Evolutionary conservation across 805 yeast species (phyloP), one percentile per base, ranked within the genome.

Genomic region (Scheffersomyces stipitis): DNA sequence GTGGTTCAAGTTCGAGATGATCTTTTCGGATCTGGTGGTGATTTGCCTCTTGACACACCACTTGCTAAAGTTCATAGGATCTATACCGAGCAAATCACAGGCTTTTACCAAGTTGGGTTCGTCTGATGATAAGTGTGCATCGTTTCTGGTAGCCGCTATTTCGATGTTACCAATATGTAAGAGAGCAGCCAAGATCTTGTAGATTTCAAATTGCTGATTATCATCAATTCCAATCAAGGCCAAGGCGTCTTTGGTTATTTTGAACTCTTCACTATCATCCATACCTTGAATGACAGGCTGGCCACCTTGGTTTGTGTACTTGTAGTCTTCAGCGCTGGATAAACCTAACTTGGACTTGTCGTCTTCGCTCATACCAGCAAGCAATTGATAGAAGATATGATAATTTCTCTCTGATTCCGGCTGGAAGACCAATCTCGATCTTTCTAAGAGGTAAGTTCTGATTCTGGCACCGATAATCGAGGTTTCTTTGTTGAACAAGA

Each of bases 11-110:
- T 85, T 88, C 16, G 95, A 82, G 32, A 82, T 80, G 56, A 91
- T 90, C 61, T 87, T 90, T 63, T 93, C 98, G 8, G 89, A 81
- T 59, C 97, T 76, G n/a, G 96, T 90, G 16, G 77, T 76, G 47
- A 93, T 87, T 63, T 90, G 97, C 58, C 87, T 89, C 68, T 91
- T 93, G 31, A 84, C 81, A 52, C 85, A 79, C 97, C 98, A 91
- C 62, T 87, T 88, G 18, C 91, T 83, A 60, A 91, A 87, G 34
- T 64, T 66, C 15, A 62, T 48, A 1, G 96, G 70, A 52, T 88
- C 87, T 33, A 91, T 71, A 3, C 95, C 96, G 42, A 91, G 75
- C 33, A 91, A 72, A 42, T 85, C 84, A 68, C 95, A 83, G 3
- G 95, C 96, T 53, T 81, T 81, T 24, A 79, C 76, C 47, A 91